Evolutionary conservation across 805 yeast genomes (phyloP).

Genomic region (Lipomyces yamanashiensis): DNA sequence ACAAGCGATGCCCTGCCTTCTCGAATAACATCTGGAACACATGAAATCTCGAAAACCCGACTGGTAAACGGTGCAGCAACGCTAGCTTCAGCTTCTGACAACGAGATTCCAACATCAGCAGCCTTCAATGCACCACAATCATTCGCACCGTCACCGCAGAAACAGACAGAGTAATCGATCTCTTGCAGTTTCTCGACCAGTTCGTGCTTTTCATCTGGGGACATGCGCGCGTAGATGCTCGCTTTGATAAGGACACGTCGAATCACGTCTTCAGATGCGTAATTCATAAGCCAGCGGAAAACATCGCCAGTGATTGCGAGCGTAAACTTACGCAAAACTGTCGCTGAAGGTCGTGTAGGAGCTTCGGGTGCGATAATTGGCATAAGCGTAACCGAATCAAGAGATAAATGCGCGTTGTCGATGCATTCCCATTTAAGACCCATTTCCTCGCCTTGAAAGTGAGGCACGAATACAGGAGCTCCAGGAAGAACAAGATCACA

Average conservation of each 20-base stretch:
- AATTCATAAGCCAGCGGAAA: constrained; percentile 71
- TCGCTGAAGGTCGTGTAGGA: constrained; percentile 45
- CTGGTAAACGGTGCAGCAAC: constrained; percentile 99
- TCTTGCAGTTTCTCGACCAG: constrained; percentile 83
- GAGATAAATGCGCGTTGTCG: constrained; percentile 51
- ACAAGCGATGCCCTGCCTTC: constrained; percentile 96
- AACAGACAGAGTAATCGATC: constrained; percentile 90
- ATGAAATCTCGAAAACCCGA: constrained; percentile 83
- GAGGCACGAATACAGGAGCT: constrained; percentile 64
- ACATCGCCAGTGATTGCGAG: constrained; percentile 93
- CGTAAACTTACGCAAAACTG: constrained; percentile 53
- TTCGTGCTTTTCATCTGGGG: constrained; percentile 98
- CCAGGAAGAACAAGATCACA: constrained; percentile 65
- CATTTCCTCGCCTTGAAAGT: constrained; percentile 43
- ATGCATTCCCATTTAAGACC: constrained; percentile 49
- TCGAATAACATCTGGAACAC: constrained; percentile 86
- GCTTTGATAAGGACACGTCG: constrained; percentile 68
- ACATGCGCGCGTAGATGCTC: constrained; percentile 91
- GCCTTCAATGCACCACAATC: constrained; percentile 98
- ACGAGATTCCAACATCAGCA: constrained; percentile 94
- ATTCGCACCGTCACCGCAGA: constrained; percentile 99
- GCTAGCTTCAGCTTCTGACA: constrained; percentile 97
- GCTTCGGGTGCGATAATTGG: constrained; percentile 17
- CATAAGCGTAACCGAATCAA: constrained; percentile 67
- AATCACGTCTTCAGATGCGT: constrained; percentile 48